Evolutionary conservation across 257 asterid genomes (phyloP).

Genomic region (Plantago major): DNA sequence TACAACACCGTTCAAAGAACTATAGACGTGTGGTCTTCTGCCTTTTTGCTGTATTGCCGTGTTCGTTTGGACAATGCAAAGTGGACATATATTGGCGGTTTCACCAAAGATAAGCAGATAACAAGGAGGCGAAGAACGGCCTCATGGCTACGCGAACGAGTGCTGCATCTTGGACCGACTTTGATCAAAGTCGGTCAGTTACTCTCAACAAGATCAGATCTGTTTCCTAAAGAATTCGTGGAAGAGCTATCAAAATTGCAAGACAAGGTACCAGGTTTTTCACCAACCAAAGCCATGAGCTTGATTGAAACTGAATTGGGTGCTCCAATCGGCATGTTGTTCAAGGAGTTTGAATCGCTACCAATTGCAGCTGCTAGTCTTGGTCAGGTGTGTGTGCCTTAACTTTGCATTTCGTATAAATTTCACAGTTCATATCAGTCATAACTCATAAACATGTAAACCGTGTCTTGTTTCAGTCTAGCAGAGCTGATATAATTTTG

Average conservation of each 20-base stretch:
- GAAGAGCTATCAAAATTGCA: constrained; percentile 93
- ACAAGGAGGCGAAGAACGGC: constrained; percentile 76
- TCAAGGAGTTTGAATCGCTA: constrained; percentile 55
- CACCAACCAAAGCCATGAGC: constrained; percentile 53
- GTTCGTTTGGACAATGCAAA: constrained; percentile 76
- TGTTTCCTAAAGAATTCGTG: constrained; percentile 96
- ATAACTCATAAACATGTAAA: background rate
- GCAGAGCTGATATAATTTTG: constrained; percentile 6
- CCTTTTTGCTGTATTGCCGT: constrained; percentile 68
- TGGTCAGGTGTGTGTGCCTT: constrained; percentile 30
- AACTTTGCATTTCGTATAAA: background rate
- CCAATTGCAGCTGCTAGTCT: constrained; percentile 83
- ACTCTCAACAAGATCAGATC: constrained; percentile 92
- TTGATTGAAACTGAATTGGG: constrained; percentile 62
- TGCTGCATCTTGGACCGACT: constrained; percentile 95
- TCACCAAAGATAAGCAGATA: constrained; percentile 83
- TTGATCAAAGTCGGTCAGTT: constrained; percentile 96
- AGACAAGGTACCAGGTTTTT: constrained; percentile 78
- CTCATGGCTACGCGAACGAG: constrained; percentile 82
- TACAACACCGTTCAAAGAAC: constrained; percentile 75
- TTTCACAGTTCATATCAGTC: background rate
- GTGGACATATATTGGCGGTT: no score
- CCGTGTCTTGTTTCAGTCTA: background rate
- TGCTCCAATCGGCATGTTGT: constrained; percentile 38
- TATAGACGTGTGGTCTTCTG: constrained; percentile 90